Conservation (phyloP, 2,329 filamentous ascomycete species). For the Claviceps humidiphila region DNA sequence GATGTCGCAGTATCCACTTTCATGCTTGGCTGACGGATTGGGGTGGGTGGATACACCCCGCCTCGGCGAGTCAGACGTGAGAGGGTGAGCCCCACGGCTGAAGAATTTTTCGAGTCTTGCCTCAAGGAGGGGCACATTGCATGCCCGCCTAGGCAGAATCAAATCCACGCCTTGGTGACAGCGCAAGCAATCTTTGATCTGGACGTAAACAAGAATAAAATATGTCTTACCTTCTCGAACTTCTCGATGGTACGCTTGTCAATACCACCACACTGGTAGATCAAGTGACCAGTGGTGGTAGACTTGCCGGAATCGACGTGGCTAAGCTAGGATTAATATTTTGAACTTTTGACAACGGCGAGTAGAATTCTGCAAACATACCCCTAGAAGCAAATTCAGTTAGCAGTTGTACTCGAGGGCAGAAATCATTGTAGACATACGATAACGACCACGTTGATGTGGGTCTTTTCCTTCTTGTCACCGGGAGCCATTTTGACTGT, state of each 20-base stretch:
- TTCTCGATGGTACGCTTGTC: constrained; percentile 99
- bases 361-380: constrained; percentile 9
- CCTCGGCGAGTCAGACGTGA: no score
- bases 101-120: no score
- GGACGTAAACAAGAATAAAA: constrained; percentile 8
- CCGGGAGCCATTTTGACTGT: constrained; percentile 27
- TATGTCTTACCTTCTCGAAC: constrained; percentile 90
- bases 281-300: constrained; percentile 88
- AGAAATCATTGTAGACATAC: constrained; percentile 24
- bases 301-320: constrained; percentile 99
- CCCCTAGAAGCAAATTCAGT: constrained; percentile 13
- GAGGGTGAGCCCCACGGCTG: no score
- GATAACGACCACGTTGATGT: constrained; percentile 98
- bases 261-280: constrained; percentile 99
- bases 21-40: no score
- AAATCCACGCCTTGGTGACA: no score
- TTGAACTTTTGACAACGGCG: constrained; percentile 19
- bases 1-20: neutral
- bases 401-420: constrained; percentile 6
- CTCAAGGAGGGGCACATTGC: no score
- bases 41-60: no score
- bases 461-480: constrained; percentile 75
- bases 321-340: constrained; percentile 28
- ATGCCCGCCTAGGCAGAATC: no score
- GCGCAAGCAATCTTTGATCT: neutral